Evolutionary conservation across 1,139 yeast genomes (phyloP), one percentile per base, ranked within the genome.

Genomic region (Magnusiomyces suaveolens): DNA sequence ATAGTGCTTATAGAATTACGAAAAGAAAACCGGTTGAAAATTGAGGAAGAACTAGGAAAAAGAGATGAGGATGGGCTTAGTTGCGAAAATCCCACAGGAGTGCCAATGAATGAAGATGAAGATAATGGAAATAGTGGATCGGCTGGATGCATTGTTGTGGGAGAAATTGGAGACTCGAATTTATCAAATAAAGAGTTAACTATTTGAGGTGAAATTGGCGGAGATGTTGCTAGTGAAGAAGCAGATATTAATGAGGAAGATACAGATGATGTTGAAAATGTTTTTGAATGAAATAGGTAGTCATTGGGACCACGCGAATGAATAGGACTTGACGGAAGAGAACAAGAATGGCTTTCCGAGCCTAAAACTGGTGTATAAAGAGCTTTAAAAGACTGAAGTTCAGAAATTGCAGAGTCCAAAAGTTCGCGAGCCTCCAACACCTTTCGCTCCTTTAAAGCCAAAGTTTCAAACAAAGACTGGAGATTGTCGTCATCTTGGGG

Each of bases 401-500:
- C 69, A 32, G 53, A 54, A 49, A 64, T 64, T 8, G 69, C 68
- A n/a, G 59, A 60, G 32, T 52, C 55, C 41, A 68, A 63, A 26
- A 56, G 61, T 53, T 69, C 71, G 25, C 61, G 60, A 16, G 72
- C 72, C 57, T 69, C 73, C 33, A 69, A 62, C 26, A 69, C 71
- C 25, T 66, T 62, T 10, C 73, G 65, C 56, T 69, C 72, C 54
- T 69, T 69, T 57, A 63, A 62, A 25, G 73, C 73, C 56, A 69
- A 62, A 32, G 64, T 57, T 33, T 64, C 68, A 53, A 69, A 64
- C 10, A 69, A 60, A 50, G 67, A 69, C 58, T 69, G 72, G 26
- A 69, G 56, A 51, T 61, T 62, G 14, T 66, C 63, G 39, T 62
- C 61, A 1, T 64, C 57, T 39, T 33, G 24, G 56, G 59, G 47